phyloP scores from a whole-genome alignment of 1,139 yeast species.

The Arxiozyma bovina region DNA sequence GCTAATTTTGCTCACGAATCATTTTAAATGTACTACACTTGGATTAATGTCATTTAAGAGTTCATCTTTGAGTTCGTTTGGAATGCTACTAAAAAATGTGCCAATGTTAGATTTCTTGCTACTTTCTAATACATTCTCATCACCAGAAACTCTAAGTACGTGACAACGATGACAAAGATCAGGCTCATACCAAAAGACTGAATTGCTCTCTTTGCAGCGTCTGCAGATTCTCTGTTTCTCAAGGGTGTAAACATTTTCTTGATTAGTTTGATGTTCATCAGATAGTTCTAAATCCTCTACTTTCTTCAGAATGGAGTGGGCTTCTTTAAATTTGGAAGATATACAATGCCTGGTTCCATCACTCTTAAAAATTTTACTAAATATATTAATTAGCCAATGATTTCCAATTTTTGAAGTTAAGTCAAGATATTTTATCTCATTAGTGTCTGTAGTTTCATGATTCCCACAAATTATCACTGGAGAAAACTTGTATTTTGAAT shows the following conservation, averaged over 20 bases:
- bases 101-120: background rate
- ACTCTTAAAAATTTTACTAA: constrained; percentile 10
- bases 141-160: constrained; percentile 1
- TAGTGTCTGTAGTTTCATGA: constrained; percentile 7
- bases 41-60: background rate
- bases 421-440: constrained; percentile 2
- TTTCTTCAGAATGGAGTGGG: background rate
- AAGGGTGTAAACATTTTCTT: background rate
- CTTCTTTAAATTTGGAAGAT: constrained; percentile 12
- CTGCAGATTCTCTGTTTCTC: constrained; percentile 7
- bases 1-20: background rate
- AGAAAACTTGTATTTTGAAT: constrained; percentile 3
- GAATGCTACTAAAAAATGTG: background rate
- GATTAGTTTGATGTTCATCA: background rate
- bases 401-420: constrained; percentile 3
- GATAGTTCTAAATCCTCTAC: background rate
- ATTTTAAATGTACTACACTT: background rate
- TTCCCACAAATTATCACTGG: constrained; percentile 17
- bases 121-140: background rate
- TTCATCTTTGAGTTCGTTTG: background rate
- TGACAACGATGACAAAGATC: constrained; percentile 20
- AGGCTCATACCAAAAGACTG: constrained; percentile 17
- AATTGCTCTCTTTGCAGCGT: constrained; percentile 10
- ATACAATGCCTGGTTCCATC: constrained; percentile 7
- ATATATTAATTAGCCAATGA: constrained; percentile 11